Base-by-base conservation (phyloP, 352 stramenopile genomes). In the Phytophthora boehmeriae region DNA sequence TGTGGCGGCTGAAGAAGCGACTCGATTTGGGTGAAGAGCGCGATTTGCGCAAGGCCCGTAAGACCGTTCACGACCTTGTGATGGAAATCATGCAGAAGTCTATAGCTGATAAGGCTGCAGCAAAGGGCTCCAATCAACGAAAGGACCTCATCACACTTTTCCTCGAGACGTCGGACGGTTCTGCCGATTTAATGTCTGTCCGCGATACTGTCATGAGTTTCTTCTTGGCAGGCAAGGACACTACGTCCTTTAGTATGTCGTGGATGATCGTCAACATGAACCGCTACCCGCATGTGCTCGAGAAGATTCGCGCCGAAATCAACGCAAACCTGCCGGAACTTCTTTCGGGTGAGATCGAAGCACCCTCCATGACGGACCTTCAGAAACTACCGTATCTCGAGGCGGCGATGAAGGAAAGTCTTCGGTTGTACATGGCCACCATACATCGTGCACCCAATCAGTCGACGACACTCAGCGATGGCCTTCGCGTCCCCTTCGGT, bases 181-280 rank as follows among this genome's bases (percentile, higher is more conserved):
- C 66, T 30, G 49, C 52, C 3, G 52, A 59, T 22, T 30, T 68
- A 28, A 59, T 82, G 13, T 55, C 70, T 35, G 43, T 92, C 5
- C 83, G 78, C 10, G 80, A 95, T 69, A 80, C 91, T 34, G 73
- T 81, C 16, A 67, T 92, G 28, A 93, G 84, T 47, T 91, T 95
- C 53, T 83, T 96, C 48, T 61, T 88, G 11, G 80, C 71, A 5
- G 81, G 83, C 11, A 76, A 86, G 5, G 83, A 90, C 51, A 95
- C 86, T 6, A 92, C 85, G 4, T 76, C 81, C 2, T 77, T 77
- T 38, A 86, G 66, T 11, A 71, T 96, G 48, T 58, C 70, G 8
- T 97, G 83, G 81, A 81, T 93, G 54, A 46, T 96, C 20, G 68
- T 93, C 46, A 83, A 89, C 65, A 76, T 96, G 50, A 86, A 84